Conservation (phyloP, 805 yeast genomes). For the Blastobotrys chiropterorum region DNA sequence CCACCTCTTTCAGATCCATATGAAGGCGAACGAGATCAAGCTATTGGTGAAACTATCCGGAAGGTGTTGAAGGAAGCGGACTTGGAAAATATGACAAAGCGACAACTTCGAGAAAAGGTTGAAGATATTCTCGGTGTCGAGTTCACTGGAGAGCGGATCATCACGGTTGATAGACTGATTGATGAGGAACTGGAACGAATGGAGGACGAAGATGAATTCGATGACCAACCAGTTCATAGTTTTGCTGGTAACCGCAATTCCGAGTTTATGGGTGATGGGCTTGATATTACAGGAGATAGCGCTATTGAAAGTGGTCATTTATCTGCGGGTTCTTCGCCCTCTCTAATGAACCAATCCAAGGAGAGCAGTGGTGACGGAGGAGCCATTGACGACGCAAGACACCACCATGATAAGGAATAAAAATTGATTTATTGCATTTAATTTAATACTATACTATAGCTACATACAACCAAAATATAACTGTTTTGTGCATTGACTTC, state of each 20-base stretch:
- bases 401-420: no score
- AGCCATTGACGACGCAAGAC: no score
- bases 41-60: slow-evolving; percentile 27
- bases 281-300: not conserved
- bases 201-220: slow-evolving; percentile 11
- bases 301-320: not conserved
- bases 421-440: not conserved
- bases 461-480: no score
- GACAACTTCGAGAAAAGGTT: slow-evolving; percentile 31
- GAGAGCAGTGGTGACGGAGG: not conserved
- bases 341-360: not conserved
- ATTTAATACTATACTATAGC: not conserved
- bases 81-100: slow-evolving; percentile 32
- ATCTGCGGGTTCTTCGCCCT: not conserved
- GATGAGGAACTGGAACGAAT: slow-evolving; percentile 30
- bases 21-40: slow-evolving; percentile 19
- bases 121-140: slow-evolving; percentile 32
- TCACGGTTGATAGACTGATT: slow-evolving; percentile 29
- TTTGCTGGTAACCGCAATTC: not conserved
- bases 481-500: no score
- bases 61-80: slow-evolving; percentile 29
- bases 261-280: not conserved
- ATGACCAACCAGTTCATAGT: not conserved
- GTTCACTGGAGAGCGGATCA: slow-evolving; percentile 27
- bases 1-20: slow-evolving; percentile 8